Percentiles rank a stretch among this genome's conserved stretches.
phyloP scores from a whole-genome alignment of 164 flowering plant species.

The Liquidambar formosana region DNA sequence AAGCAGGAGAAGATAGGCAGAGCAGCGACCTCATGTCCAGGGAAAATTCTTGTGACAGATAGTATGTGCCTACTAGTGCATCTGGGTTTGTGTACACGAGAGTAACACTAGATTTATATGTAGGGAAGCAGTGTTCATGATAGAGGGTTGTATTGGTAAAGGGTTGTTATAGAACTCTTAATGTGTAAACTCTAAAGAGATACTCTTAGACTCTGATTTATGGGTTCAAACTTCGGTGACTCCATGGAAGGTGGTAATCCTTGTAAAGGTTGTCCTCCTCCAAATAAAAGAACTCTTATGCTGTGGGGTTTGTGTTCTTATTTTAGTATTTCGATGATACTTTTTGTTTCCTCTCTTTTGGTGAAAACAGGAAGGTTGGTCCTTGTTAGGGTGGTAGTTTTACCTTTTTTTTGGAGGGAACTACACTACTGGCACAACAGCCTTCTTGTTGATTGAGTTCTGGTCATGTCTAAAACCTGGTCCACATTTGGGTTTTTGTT shows the following conservation, averaged over 20 bases:
- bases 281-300: background rate
- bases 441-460: no score
- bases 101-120: no score
- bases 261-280: background rate
- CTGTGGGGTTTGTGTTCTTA: background rate
- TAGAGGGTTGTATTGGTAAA: no score
- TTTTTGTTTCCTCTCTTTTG: no score
- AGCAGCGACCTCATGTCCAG: constrained; percentile 15
- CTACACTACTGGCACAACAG: no score
- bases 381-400: no score
- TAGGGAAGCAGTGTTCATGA: background rate
- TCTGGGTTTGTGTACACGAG: constrained; percentile 4
- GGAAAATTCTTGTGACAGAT: constrained; percentile 24
- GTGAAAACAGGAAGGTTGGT: no score
- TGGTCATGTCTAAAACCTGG: no score
- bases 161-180: no score
- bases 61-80: constrained; percentile 8
- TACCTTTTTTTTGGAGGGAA: no score
- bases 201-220: background rate
- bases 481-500: no score
- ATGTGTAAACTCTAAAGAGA: background rate
- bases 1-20: constrained; percentile 25
- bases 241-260: background rate
- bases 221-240: background rate
- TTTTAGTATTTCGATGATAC: no score